Evolutionary conservation across 768 basidiomycete species (phyloP), one percentile per base, ranked within the genome.

Genomic region (Boletus insuetus): DNA sequence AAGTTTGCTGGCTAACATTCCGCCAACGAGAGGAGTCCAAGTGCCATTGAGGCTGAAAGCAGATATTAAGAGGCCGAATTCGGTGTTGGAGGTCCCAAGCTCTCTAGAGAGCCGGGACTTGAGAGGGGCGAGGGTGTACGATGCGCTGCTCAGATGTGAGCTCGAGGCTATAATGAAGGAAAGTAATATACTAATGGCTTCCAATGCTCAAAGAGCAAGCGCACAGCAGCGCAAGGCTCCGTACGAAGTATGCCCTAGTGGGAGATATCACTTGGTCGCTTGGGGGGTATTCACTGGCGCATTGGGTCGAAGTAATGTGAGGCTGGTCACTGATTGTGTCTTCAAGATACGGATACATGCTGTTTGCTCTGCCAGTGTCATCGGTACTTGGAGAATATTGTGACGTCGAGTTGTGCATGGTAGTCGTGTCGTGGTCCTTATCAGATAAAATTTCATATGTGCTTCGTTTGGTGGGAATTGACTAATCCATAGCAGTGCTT

Each of bases 11-110:
- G 85, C 84, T 40, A 91, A 75, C 6, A 93, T 51, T 3, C 91
- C 91, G 9, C 86, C 88, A 3, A 92, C 77, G 7, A 93, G 78
- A 0, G 91, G 91, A 9, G 91, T 94, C 81, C 84, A 82, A 3
- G 84, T 83, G 39, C 79, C 84, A 66, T 91, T 91, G 35, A 94
- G 70, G 54, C 83, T 87, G 64, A 84, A 85, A 0, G 89, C 86
- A 11, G 90, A 85, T 44, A 94, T 81, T 37, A 94, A 74, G 39
- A 91, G 76, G 42, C 86, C 84, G 70, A 88, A 91, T 64, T 92
- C 85, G 0, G 86, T 82, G 65, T 91, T 87, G 22, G 86, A 81
- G 1, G 87, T 87, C 44, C 86, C 85, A 46, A 91, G 76, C 63
- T 92, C 88, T 41, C 83, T 77, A 6, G 80, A 75, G 8, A 89